Evolutionary conservation across 805 yeast species (phyloP).

Genomic region (Starmerella floris): DNA sequence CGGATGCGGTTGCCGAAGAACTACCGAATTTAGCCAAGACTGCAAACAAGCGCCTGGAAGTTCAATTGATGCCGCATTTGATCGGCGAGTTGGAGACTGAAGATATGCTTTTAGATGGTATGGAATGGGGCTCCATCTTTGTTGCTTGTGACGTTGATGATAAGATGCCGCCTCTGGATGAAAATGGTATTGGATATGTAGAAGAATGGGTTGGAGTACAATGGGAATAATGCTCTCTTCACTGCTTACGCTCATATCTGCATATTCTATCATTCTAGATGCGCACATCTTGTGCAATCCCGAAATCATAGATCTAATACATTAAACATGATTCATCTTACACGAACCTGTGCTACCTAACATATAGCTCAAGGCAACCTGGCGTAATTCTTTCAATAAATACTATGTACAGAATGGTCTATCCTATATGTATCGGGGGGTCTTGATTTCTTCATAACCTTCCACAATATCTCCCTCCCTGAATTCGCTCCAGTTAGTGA

Average conservation of each 20-base stretch:
- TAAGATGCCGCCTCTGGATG: conserved; percentile 41
- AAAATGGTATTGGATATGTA: conserved; percentile 58
- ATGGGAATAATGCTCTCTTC: conserved; percentile 47
- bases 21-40: conserved; percentile 32
- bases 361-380: no score
- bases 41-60: conserved; percentile 52
- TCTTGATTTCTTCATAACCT: conserved; percentile 51
- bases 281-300: no score
- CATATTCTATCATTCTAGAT: no score
- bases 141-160: conserved; percentile 68
- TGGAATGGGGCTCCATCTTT: conserved; percentile 95
- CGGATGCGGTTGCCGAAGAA: conserved; percentile 42
- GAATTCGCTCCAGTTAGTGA: conserved; percentile 52
- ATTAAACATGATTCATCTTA: no score
- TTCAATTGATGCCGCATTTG: conserved; percentile 89
- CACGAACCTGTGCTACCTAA: no score
- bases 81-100: conserved; percentile 63
- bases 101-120: conserved; percentile 48
- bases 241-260: no score
- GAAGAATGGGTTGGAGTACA: conserved; percentile 77
- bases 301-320: no score
- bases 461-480: conserved; percentile 65
- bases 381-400: conserved; percentile 2
- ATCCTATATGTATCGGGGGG: conserved; percentile 35
- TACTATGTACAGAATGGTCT: conserved; percentile 1